Conservation (phyloP, 805 yeast species). For the Yamadazyma laniorum region DNA sequence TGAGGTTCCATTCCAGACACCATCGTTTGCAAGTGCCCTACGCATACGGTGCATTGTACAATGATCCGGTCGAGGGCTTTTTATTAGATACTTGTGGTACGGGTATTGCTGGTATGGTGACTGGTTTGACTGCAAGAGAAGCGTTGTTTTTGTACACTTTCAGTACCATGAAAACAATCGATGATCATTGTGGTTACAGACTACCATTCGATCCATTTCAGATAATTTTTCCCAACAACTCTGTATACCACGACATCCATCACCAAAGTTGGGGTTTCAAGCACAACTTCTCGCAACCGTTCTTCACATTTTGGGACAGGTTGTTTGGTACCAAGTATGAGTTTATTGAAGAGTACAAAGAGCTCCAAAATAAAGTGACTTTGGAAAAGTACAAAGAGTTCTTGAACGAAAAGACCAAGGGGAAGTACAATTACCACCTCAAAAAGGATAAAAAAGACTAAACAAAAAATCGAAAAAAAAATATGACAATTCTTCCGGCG, state of each 20-base stretch:
- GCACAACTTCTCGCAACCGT: conserved; percentile 92
- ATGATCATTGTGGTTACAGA: conserved; percentile 98
- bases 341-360: conserved; percentile 57
- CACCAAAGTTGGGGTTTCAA: conserved; percentile 96
- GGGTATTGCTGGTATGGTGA: conserved; percentile 69
- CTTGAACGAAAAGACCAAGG: conserved; percentile 35
- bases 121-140: conserved; percentile 74
- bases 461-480: neutral
- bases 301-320: conserved; percentile 91
- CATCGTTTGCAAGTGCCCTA: conserved; percentile 94
- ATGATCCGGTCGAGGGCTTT: conserved; percentile 93
- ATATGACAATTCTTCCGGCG: neutral
- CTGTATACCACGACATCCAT: conserved; percentile 95
- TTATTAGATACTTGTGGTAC: conserved; percentile 90
- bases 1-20: conserved; percentile 87
- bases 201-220: conserved; percentile 92
- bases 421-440: conserved; percentile 9
- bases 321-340: conserved; percentile 69
- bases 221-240: conserved; percentile 86
- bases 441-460: conserved; percentile 5
- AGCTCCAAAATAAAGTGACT: conserved; percentile 64
- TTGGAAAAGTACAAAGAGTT: conserved; percentile 64
- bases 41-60: conserved; percentile 94
- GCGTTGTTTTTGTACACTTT: conserved; percentile 71
- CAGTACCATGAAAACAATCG: conserved; percentile 94